phyloP scores from a whole-genome alignment of 495 filamentous ascomycete species.

The Apodospora peruviana region DNA sequence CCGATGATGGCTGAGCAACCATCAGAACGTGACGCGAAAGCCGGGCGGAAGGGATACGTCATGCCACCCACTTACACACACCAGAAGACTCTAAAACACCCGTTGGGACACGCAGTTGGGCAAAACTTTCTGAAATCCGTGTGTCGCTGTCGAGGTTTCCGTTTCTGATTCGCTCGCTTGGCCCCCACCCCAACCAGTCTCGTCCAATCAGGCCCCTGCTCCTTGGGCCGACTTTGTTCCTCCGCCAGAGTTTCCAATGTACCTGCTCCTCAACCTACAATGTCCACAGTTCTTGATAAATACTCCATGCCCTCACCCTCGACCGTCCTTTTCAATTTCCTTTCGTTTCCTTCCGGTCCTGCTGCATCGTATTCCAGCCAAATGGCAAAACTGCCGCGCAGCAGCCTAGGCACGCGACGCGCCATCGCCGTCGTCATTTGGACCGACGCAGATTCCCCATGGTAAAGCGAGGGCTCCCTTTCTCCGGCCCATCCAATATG shows the following conservation, averaged over 20 bases:
- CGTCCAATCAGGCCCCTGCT: neutral
- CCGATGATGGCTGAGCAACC: neutral
- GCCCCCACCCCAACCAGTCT: neutral
- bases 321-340: neutral
- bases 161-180: neutral
- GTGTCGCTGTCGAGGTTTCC: neutral
- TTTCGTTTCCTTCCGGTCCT: neutral
- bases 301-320: slow-evolving; percentile 1
- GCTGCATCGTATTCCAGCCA: slow-evolving; percentile 1
- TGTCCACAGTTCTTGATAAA: neutral
- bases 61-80: slow-evolving; percentile 16
- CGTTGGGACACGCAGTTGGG: no score
- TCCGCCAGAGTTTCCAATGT: neutral
- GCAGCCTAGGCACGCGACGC: neutral
- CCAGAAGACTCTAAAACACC: no score
- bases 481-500: neutral
- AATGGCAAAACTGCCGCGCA: neutral
- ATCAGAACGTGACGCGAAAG: neutral
- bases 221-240: neutral
- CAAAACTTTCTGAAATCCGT: neutral
- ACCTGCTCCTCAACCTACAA: neutral
- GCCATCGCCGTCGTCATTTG: neutral
- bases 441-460: neutral
- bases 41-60: slow-evolving; percentile 11
- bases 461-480: neutral